phyloP scores from a whole-genome alignment of 2,329 filamentous ascomycete species.

The Trichoderma polysporum region DNA sequence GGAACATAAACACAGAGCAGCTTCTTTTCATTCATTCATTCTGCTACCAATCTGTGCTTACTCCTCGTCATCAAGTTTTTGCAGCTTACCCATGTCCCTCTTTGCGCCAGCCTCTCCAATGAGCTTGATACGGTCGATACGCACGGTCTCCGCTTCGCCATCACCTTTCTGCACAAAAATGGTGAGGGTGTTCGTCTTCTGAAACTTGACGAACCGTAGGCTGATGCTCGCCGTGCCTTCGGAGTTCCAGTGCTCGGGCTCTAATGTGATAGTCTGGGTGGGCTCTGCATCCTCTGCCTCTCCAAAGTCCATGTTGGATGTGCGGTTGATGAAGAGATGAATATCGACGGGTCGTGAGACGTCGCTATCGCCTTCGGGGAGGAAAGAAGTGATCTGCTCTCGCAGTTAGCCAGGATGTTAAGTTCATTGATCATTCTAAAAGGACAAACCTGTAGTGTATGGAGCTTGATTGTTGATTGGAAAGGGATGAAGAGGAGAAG shows the following conservation, averaged over 20 bases:
- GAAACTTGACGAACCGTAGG: conserved; percentile 94
- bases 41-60: background rate
- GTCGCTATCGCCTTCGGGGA: conserved; percentile 69
- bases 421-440: background rate
- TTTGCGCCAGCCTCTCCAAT: conserved; percentile 91
- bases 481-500: conserved; percentile 91
- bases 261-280: conserved; percentile 76
- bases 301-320: conserved; percentile 90
- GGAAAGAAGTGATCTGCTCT: conserved; percentile 77
- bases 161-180: conserved; percentile 88
- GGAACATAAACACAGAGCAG: background rate
- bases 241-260: conserved; percentile 75
- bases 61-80: conserved; percentile 77
- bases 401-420: background rate
- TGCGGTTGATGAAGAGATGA: conserved; percentile 82
- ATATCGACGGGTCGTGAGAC: conserved; percentile 77
- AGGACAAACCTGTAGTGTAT: conserved; percentile 65
- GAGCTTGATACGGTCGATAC: conserved; percentile 74
- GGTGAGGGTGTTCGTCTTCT: conserved; percentile 83
- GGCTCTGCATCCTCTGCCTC: conserved; percentile 85
- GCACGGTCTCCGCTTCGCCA: conserved; percentile 78
- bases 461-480: conserved; percentile 82
- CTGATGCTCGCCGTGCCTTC: conserved; percentile 70
- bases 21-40: background rate
- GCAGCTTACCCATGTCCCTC: conserved; percentile 87